Evolutionary conservation across 306 rosid genomes (phyloP), one percentile per base, ranked within the genome.

Genomic region (Cicer judaicum): DNA sequence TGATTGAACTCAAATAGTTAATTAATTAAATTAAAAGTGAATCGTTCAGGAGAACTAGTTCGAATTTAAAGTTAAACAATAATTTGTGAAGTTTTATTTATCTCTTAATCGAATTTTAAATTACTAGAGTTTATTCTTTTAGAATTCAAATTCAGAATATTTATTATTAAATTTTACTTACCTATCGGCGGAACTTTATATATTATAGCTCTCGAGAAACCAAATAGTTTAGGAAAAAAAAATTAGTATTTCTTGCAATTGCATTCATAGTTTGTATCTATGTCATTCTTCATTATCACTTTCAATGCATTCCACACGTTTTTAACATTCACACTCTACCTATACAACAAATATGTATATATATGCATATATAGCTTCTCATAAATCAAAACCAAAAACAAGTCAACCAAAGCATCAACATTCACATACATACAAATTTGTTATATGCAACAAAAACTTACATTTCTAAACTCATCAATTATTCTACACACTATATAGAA

Each of bases 271-370:
- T 47, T 60, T 73, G 57, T 52, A 59, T 70, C 77, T 75, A n/a
- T 75, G 67, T 78, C 82, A 70, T 82, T 70, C 70, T 76, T 64
- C 63, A 40, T 74, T 77, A 70, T 66, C 77, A 48, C 54, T 54
- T 46, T 34, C n/a, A 7, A 74, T 76, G 74, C 52, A 76, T 52
- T 77, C 72, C 54, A 75, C 86, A 60, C 68, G 65, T 78, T 74
- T 70, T 14, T 50, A 7, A 3, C 62, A 14, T 68, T 48, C 76
- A 74, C 74, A 80, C 77, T 78, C 81, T 77, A 61, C 46, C 66
- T 1, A 24, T 42, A 59, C 34, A 12, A 57, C 34, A 50, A 44
- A 50, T 18, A 77, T 53, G 34, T 29, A 67, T 73, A 68, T 73
- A 47, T 49, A 65, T 49, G 38, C n/a, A 24, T 8, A 34, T 60